Base-by-base conservation (phyloP, 2,329 filamentous ascomycete species). In the Seiridium cupressi region DNA sequence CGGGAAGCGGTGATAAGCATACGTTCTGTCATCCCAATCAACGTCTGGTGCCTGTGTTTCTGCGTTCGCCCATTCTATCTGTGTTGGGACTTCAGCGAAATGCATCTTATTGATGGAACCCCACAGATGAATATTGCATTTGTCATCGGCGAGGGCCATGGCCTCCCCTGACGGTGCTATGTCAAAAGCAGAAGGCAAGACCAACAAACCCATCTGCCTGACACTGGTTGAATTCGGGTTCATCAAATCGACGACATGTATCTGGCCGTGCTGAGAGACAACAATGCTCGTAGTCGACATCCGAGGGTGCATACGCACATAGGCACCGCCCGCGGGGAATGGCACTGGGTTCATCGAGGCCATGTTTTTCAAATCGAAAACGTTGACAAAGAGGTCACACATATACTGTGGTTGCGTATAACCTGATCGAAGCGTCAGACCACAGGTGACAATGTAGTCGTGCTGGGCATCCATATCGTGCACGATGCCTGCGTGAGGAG, bases 401-500 rank as follows among this genome's bases (percentile, higher is more conserved):
- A 96, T 93, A 64, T 91, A 90, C 46, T 87, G 87, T 42, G 89
- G 86, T 65, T 91, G 82, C 69, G 93, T 92, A 36, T 53, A 53
- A 18, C 49, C 49, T 4, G 49, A 36, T 65, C 94, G 87, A 32
- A 92, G 84, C 1, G 94, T 96, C 76, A 92, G 96, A 42, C 95
- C 95, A 73, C 95, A 99, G 4, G 95, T 98, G 31, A 98, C 90
- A 58, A 99, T 87, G 66, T 95, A 95, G 73, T 98, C 94, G 70
- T 95, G 92, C 71, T 95, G 91, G 7, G 93, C 92, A 77, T 99
- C 95, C 91, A 99, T 97, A 73, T 98, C 94, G 73, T 92, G 97
- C 72, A 99, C 91, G 56, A 88, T 86, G 7, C 92, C 91, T 1
- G 89, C 89, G 71, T 99, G 95, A 0, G 94, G 93, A 72, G 92